phyloP scores from a whole-genome alignment of 805 yeast genomes.

The Lipomyces japonicus region DNA sequence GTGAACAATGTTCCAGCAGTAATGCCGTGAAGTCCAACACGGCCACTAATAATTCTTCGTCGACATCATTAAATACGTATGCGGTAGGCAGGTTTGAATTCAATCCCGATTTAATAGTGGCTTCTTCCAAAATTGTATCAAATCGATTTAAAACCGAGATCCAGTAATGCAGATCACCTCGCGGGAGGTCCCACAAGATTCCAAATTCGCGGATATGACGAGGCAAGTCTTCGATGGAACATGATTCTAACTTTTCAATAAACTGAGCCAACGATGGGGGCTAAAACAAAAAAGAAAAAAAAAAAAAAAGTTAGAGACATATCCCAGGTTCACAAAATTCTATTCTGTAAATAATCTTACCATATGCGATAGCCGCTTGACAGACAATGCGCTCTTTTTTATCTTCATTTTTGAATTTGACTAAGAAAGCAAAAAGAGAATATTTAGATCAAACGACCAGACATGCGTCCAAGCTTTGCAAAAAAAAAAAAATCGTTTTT shows the following conservation, averaged over 20 bases:
- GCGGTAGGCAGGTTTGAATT: slow-evolving; percentile 48
- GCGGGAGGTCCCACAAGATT: slow-evolving; percentile 39
- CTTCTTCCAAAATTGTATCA: slow-evolving; percentile 58
- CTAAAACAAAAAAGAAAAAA: slow-evolving; percentile 2
- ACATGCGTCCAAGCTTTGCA: too few relatives aligned
- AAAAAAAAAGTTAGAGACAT: background rate
- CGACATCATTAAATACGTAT: slow-evolving; percentile 43
- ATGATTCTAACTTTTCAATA: slow-evolving; percentile 17
- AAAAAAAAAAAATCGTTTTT: too few relatives aligned
- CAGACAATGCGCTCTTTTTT: slow-evolving; percentile 20
- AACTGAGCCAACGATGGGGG: slow-evolving; percentile 22
- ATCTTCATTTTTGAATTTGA: slow-evolving; percentile 17
- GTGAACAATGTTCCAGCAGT: slow-evolving; percentile 65
- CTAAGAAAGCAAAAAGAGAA: too few relatives aligned
- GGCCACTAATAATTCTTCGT: slow-evolving; percentile 47
- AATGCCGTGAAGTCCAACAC: slow-evolving; percentile 59
- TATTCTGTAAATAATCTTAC: slow-evolving; percentile 5
- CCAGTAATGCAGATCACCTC: slow-evolving; percentile 74
- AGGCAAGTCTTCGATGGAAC: slow-evolving; percentile 17
- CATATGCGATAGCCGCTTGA: slow-evolving; percentile 25
- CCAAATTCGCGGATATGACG: slow-evolving; percentile 14
- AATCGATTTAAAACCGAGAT: slow-evolving; percentile 69
- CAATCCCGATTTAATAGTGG: slow-evolving; percentile 52
- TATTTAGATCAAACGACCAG: too few relatives aligned
- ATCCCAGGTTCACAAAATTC: background rate